phyloP scores from a whole-genome alignment of 2,329 filamentous ascomycete genomes.

The Fusarium praegraminearum region DNA sequence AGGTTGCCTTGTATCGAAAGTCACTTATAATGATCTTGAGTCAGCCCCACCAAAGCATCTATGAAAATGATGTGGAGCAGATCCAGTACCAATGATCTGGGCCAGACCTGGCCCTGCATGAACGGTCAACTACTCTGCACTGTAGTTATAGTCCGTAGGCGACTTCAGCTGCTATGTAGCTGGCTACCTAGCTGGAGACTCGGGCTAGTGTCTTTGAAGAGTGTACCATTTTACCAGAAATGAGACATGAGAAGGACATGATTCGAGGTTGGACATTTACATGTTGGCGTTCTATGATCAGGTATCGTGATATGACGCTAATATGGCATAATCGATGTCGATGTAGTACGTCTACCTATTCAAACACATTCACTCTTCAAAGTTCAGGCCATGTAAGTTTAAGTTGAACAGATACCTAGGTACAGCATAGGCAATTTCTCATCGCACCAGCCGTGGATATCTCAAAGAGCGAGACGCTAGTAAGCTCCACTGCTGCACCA shows the following conservation, averaged over 20 bases:
- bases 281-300: constrained; percentile 22
- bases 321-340: constrained; percentile 38
- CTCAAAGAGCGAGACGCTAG: constrained; percentile 12
- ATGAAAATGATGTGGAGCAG: constrained; percentile 15
- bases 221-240: neutral
- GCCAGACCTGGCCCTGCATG: constrained; percentile 10
- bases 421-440: neutral
- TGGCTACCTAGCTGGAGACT: constrained; percentile 4
- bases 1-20: no score
- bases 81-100: constrained; percentile 27
- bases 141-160: neutral
- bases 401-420: neutral
- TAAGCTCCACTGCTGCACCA: constrained; percentile 34
- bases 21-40: neutral
- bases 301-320: constrained; percentile 31
- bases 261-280: constrained; percentile 20
- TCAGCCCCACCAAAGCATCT: constrained; percentile 8
- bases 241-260: constrained; percentile 4
- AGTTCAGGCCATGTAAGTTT: neutral
- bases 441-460: constrained; percentile 5
- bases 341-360: constrained; percentile 5
- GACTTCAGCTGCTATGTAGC: constrained; percentile 3
- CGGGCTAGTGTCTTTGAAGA: constrained; percentile 7
- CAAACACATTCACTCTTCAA: neutral
- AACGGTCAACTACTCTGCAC: neutral